Evolutionary conservation across 2,329 filamentous ascomycete genomes (phyloP).

Genomic region (Botryotinia convoluta): DNA sequence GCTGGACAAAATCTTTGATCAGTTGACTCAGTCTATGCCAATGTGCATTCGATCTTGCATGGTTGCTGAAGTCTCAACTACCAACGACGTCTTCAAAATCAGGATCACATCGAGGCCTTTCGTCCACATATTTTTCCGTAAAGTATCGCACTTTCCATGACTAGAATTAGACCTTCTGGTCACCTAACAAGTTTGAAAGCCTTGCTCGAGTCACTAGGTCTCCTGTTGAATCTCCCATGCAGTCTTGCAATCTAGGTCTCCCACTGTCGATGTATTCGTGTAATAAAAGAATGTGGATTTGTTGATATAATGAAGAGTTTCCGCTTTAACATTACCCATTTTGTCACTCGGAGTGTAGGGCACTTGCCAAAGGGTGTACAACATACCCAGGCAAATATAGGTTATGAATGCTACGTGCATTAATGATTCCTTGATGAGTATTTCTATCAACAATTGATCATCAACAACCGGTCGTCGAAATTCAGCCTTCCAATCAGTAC

Average conservation of each 20-base stretch:
- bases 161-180: neutral
- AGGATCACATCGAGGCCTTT: neutral
- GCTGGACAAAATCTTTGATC: neutral
- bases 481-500: neutral
- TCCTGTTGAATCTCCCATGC: neutral
- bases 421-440: neutral
- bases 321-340: neutral
- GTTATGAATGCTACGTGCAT: neutral
- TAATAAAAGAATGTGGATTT: neutral
- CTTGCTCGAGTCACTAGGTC: neutral
- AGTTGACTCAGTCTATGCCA: neutral
- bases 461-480: neutral
- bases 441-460: neutral
- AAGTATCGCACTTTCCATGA: neutral
- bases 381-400: neutral
- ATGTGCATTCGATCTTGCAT: neutral
- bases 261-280: too few species aligned
- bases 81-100: neutral
- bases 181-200: neutral
- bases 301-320: neutral
- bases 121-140: neutral
- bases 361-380: neutral
- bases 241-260: neutral
- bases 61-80: neutral
- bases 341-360: neutral